Base-by-base conservation (phyloP, 2,329 filamentous ascomycete genomes). In the Colletotrichum orbiculare region DNA sequence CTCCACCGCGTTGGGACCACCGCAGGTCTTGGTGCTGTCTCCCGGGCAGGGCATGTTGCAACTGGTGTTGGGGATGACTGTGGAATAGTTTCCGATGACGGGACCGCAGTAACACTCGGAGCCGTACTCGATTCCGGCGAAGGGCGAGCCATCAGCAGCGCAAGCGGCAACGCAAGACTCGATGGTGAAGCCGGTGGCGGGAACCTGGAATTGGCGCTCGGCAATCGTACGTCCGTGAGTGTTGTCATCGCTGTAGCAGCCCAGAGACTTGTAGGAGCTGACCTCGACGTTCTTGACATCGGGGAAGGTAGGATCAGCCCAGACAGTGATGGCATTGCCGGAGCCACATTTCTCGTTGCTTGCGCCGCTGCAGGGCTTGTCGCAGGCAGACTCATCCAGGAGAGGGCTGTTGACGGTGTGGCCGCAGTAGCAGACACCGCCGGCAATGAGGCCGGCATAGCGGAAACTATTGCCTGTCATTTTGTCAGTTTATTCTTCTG, bases 191-290 rank as follows among this genome's bases (percentile, higher is more conserved):
- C 68, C 72, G 15, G 70, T 66, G 12, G 70, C 62, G 37, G 78
- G 72, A 13, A 84, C 64, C 45, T 75, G 69, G 47, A 78, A 70
- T 71, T 81, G 76, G 17, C 74, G 75, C 72, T 81, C 84, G 34
- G 77, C 77, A 50, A 87, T 76, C 34, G 84, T 79, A 53, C 79
- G 80, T 45, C 81, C 79, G 55, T 76, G 68, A 52, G 66, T 67
- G 17, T 76, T 77, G 60, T 77, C 71, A 66, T 86, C 84, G 35
- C 77, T 80, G 71, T 85, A 90, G 77, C 89, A 92, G 60, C 89
- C 89, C n/a, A 84, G 73, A 68, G 87, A 83, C 47, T 79, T 78
- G 80, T 88, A 92, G 49, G 82, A 79, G 57, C 79, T 78, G 48
- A 83, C 77, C 33, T 81, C 82, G 34, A 83, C 73, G 54, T 83